Evolutionary conservation across 345 rosid species (phyloP), one percentile per base, ranked within the genome.

Genomic region (Gossypium arboreum): DNA sequence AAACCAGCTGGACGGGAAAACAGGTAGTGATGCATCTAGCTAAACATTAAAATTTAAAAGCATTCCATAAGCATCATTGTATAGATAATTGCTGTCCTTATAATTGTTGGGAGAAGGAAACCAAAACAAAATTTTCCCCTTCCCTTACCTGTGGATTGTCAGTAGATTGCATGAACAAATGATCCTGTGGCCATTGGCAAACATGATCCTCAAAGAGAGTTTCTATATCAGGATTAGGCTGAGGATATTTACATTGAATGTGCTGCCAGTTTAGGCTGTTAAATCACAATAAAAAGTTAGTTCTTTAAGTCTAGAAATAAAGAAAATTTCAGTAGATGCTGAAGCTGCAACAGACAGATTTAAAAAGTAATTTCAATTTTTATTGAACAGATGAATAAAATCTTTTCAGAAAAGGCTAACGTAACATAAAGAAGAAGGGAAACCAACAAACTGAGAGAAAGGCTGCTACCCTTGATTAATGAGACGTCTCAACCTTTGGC

Each of bases 221-320:
- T n/a, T 62, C 70, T 52, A 86, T 78, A 43, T 73, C 69, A 54
- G 89, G 89, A 76, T 80, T 76, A 61, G 85, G 77, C 39, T 44
- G 76, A 24, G 88, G 88, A 78, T 73, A 2, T 68, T n/a, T 39
- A 74, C 91, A 84, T 5, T 25, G 81, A 29, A 64, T 24, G 70
- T 85, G 89, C 84, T 88, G 89, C 89, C 89, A 86, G 64, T 85
- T 88, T 65, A 88, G 65, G 77, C 92, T 88, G 88, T 65, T 73
- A 80, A 20, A 68, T 74, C 45, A 75, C 50, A 78, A 12, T 8
- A 44, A 10, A 69, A 68, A 69, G 12, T 74, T 71, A 63, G 71
- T 76, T 76, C 66, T 73, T 44, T 59, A 44, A 20, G 16, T 58
- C 27, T 29, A 39, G 65, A 51, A 52, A 77, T 67, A 60, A 24